phyloP scores from a whole-genome alignment of 23 red algal genomes.

The Pyropia yezoensis region DNA sequence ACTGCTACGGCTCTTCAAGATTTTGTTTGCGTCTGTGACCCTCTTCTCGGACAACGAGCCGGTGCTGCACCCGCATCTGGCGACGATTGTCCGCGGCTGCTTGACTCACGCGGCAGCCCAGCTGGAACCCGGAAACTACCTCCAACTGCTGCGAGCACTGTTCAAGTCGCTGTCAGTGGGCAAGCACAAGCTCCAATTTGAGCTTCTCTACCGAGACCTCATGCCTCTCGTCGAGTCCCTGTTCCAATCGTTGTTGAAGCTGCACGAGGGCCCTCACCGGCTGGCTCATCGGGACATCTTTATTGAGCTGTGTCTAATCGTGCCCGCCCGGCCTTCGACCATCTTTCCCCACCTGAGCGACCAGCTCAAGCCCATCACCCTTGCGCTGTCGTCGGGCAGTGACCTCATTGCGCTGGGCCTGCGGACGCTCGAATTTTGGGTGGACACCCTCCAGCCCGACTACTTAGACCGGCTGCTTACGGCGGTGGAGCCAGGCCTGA shows the following conservation, averaged over 20 bases:
- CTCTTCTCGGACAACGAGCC: slow-evolving; percentile 87
- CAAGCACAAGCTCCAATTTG: slow-evolving; percentile 52
- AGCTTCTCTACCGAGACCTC: slow-evolving; percentile 78
- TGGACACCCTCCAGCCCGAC: slow-evolving; percentile 91
- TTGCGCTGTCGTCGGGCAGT: slow-evolving; percentile 37
- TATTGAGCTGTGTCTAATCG: slow-evolving; percentile 80
- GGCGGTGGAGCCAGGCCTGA: slow-evolving; percentile 53
- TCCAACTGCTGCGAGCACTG: slow-evolving; percentile 77
- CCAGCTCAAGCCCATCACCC: slow-evolving; percentile 67
- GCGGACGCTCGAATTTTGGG: slow-evolving; percentile 91
- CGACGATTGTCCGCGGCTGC: slow-evolving; percentile 63
- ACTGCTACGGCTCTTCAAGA: slow-evolving; percentile 79
- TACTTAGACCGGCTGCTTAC: slow-evolving; percentile 63
- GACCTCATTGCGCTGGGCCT: slow-evolving; percentile 63
- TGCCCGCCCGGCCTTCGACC: slow-evolving; percentile 88
- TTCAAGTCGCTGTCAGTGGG: slow-evolving; percentile 84
- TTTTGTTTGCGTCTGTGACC: slow-evolving; percentile 83
- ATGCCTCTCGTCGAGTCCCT: slow-evolving; percentile 62
- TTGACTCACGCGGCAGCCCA: slow-evolving; percentile 40
- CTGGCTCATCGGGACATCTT: slow-evolving; percentile 47
- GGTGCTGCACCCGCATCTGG: slow-evolving; percentile 66
- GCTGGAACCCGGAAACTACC: slow-evolving; percentile 43
- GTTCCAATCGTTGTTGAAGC: slow-evolving; percentile 29
- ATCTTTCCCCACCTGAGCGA: slow-evolving; percentile 77
- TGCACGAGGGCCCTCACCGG: slow-evolving; percentile 49